Evolutionary conservation across 257 asterid species (phyloP), one percentile per base, ranked within the genome.

Genomic region (Rauvolfia tetraphylla): DNA sequence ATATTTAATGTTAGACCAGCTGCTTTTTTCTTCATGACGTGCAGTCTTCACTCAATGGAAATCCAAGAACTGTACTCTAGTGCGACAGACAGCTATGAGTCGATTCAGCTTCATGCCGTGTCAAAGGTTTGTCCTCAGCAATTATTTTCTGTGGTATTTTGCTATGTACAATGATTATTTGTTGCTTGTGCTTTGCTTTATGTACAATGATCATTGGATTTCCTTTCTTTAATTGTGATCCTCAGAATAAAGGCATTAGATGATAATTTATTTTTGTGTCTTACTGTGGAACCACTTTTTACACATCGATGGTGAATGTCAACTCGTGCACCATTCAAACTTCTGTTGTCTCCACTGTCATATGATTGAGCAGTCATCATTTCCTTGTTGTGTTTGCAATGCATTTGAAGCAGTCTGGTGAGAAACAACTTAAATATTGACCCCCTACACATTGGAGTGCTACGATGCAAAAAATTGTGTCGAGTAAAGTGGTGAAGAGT

Each of bases 21-120:
- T 81, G 98, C 96, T 18, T 92, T 95, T 84, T 95, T 92, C 91
- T 90, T 81, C 87, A 89, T 91, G 61, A 89, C 84, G 81, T 95
- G 98, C 88, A 78, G 81, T 79, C 98, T 92, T 77, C 83, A 31
- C 73, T 90, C 99, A 3, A 77, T 85, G 51, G 96, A 90, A 83
- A 86, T 95, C 82, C 97, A 90, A 57, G 80, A 81, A 33, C 88
- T 87, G 49, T 95, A 95, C 80, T 33, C 75, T 73, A 80, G 68
- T 79, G 99, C 99, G 74, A 85, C 85, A 79, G 99, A 95, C 79
- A 89, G 96, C 82, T 95, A 85, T 25, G 98, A 95, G 76, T 92
- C 98, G 7, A 92, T 94, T 63, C 91, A 88, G 72, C 96, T 95
- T 75, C 89, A 86, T 79, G 85, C 98, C 11, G 88, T 90, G 88